phyloP scores from a whole-genome alignment of 805 yeast genomes.

The Wickerhamiella dianesei region DNA sequence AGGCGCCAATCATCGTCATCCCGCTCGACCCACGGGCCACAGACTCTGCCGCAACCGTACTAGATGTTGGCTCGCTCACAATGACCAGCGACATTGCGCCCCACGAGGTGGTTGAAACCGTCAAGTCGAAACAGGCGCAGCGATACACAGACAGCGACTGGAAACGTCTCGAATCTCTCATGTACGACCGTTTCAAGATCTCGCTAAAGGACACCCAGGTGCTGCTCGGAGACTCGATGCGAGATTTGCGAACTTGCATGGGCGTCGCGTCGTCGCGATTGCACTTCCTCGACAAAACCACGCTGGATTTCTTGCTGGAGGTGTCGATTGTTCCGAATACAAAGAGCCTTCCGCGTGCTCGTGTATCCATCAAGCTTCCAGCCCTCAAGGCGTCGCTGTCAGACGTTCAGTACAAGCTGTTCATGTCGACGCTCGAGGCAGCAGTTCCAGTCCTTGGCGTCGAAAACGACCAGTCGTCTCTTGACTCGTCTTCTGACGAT shows the following conservation, averaged over 20 bases:
- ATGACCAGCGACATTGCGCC: constrained; percentile 54
- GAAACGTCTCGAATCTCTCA: constrained; percentile 55
- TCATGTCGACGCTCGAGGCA: constrained; percentile 63
- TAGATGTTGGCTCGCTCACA: constrained; percentile 93
- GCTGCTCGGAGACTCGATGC: constrained; percentile 69
- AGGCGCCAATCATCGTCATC: constrained; percentile 79
- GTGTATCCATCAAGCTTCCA: constrained; percentile 67
- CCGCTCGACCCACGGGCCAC: constrained; percentile 62
- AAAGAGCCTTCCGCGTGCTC: constrained; percentile 53
- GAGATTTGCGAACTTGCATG: constrained; percentile 34
- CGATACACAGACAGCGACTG: constrained; percentile 56
- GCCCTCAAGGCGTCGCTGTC: constrained; percentile 55
- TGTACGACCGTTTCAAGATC: constrained; percentile 81
- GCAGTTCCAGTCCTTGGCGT: constrained; percentile 43
- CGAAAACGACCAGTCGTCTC: neutral
- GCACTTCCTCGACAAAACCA: constrained; percentile 60
- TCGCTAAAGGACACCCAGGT: constrained; percentile 76
- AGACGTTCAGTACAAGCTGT: constrained; percentile 79
- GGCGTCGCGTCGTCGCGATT: constrained; percentile 34
- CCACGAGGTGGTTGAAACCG: constrained; percentile 48
- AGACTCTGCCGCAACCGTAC: constrained; percentile 79
- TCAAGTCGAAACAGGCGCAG: constrained; percentile 44
- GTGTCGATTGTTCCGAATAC: constrained; percentile 78
- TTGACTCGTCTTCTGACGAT: neutral
- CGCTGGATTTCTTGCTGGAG: constrained; percentile 61